A percentile compares a stretch with the other conserved stretches of the same genome.
These are phyloP conservation scores for Schrenkiella parvula DNA, from an alignment of 345 rosid genomes.

Conservation along the genomic window DNA sequence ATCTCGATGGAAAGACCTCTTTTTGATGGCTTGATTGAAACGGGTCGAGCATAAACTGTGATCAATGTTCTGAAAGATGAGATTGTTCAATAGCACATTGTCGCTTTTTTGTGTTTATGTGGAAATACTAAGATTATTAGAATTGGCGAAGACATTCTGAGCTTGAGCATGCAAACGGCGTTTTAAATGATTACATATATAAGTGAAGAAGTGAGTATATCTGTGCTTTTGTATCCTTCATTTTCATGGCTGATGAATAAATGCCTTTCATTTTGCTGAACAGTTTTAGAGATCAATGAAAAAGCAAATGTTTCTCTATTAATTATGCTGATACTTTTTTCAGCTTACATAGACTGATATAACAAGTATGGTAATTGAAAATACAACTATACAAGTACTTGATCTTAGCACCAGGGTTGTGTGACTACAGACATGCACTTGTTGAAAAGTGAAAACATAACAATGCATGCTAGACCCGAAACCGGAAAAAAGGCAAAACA, in stretches of 20 bases:
- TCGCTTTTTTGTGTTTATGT: neutral
- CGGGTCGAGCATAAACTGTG: neutral
- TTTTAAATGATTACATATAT: conserved; percentile 50
- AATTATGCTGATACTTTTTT: neutral
- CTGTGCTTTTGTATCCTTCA: neutral
- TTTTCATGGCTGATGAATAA: neutral
- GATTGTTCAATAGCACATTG: neutral
- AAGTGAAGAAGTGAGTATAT: conserved; percentile 30
- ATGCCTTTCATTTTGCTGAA: neutral
- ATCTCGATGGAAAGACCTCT: neutral
- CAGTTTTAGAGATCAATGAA: neutral
- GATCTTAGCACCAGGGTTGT: neutral
- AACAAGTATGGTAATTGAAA: conserved; percentile 12
- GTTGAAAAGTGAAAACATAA: conserved; percentile 22
- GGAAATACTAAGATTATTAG: neutral
- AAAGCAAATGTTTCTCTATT: neutral
- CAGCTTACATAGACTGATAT: conserved; percentile 13
- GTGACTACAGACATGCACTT: conserved; percentile 26
- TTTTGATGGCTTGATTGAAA: neutral
- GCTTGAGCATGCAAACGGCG: conserved; percentile 42
- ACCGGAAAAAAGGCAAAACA: neutral
- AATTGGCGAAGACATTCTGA: conserved; percentile 60
- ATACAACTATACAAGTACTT: conserved; percentile 21
- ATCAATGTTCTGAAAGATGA: neutral
- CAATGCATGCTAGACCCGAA: conserved; percentile 13